Conservation (phyloP, 2,329 filamentous ascomycete species). For the Colletotrichum lupini region DNA sequence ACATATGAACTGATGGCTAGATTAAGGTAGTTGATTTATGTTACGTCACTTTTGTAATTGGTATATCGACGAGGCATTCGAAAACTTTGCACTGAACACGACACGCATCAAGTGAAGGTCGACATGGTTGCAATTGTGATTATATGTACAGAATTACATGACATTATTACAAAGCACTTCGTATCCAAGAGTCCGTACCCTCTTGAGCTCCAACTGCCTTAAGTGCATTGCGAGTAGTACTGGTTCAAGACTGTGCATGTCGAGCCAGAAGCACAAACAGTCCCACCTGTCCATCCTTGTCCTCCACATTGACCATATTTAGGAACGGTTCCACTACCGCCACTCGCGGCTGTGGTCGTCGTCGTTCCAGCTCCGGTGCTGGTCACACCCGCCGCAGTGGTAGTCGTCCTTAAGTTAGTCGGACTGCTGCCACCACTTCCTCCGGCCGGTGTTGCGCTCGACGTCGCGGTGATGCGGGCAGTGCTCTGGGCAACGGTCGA, state of each 20-base stretch:
- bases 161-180: no score
- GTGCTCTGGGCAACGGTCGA: slow-evolving; percentile 34
- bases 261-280: slow-evolving; percentile 46
- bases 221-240: slow-evolving; percentile 56
- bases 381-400: slow-evolving; percentile 10
- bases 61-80: no score
- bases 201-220: background rate
- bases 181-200: no score
- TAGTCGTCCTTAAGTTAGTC: slow-evolving; percentile 25
- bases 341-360: slow-evolving; percentile 18
- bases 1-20: slow-evolving; percentile 9
- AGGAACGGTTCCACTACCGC: slow-evolving; percentile 37
- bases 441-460: slow-evolving; percentile 35
- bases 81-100: no score
- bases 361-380: slow-evolving; percentile 15
- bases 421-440: slow-evolving; percentile 18
- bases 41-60: background rate
- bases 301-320: slow-evolving; percentile 53
- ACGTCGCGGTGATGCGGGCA: slow-evolving; percentile 13
- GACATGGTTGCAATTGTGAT: no score
- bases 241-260: slow-evolving; percentile 51
- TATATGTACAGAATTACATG: background rate
- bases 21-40: background rate
- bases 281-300: slow-evolving; percentile 47
- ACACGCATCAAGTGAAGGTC: background rate